phyloP scores from a whole-genome alignment of 352 stramenopile genomes.

The Phytophthora citrophthora region DNA sequence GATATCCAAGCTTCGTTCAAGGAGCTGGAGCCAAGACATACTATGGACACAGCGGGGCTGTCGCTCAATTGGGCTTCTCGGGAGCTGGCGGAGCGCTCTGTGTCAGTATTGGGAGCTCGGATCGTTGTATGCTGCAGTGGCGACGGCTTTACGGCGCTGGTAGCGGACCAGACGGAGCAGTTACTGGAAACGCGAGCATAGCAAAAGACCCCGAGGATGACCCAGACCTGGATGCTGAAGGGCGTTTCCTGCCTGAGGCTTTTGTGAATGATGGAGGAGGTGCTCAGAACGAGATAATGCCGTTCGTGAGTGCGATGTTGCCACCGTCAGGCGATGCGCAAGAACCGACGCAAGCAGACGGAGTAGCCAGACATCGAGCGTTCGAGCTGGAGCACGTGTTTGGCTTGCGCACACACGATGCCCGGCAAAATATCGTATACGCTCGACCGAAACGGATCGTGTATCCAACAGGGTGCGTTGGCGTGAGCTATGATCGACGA shows the following conservation, averaged over 20 bases:
- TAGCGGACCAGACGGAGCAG: constrained; percentile 13
- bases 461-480: constrained; percentile 64
- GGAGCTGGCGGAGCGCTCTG: constrained; percentile 49
- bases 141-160: constrained; percentile 43
- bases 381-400: constrained; percentile 81
- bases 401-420: constrained; percentile 61
- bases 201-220: constrained; percentile 66
- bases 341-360: constrained; percentile 50
- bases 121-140: constrained; percentile 81
- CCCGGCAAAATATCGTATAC: constrained; percentile 68
- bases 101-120: constrained; percentile 58
- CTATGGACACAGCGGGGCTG: constrained; percentile 54
- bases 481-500: constrained; percentile 76
- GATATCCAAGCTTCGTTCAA: constrained; percentile 64
- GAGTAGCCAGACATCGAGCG: constrained; percentile 31
- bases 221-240: constrained; percentile 55
- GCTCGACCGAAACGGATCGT: constrained; percentile 71
- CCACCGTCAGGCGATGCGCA: constrained; percentile 43
- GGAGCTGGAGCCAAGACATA: constrained; percentile 69
- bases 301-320: constrained; percentile 70
- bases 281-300: constrained; percentile 57
- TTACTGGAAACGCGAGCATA: constrained; percentile 27
- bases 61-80: constrained; percentile 59
- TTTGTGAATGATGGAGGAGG: constrained; percentile 57
- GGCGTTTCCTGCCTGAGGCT: constrained; percentile 59